Base-by-base conservation (phyloP, 129 eudicot species). In the Flaveria linearis region DNA sequence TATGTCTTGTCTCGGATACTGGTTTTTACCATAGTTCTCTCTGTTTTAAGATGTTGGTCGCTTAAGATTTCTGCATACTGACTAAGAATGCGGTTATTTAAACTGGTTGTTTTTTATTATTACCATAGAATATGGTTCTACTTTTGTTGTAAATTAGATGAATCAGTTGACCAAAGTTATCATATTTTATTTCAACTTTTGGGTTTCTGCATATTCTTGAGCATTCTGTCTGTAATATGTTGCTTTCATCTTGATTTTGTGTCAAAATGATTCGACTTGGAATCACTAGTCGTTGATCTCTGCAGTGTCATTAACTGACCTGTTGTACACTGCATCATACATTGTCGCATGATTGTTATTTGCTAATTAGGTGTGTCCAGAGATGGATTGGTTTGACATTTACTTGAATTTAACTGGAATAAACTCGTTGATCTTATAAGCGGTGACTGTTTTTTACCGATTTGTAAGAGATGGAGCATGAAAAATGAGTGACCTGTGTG, bases 81-180 rank as follows among this genome's bases (percentile, higher is more conserved):
- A 56, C 61, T 49, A 46, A 50, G 63, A 50, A 71, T 75, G 42
- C 79, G 42, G 69, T 28, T 63, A 16, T 30, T 28, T 7, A 10
- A 28, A 15, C 14, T 45, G 71, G 10, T 43, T 66, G 10, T 43
- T 3, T 30, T 65, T 55, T 22, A 36, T 36, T 12, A 66, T 66
- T 69, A 3, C 45, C 58, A 51, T 57, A 61, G 69, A 45, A n/a
- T 69, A 28, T 71, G 63, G 55, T 14, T 78, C 70, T 74, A 58
- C 53, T 52, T 56, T 33, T 13, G 16, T 66, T 68, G 80, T 71
- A 61, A 26, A 69, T 70, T 78, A 42, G 56, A 69, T 43, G 60
- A 41, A 56, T 42, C 36, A 20, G 16, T 56, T 43, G 52, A 43
- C 52, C 23, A 23, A 33, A 47, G 23, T 49, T 11, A 75, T 64